Evolutionary conservation across 2,329 filamentous ascomycete species (phyloP).

Genomic region (Sphaerostilbella broomeana): DNA sequence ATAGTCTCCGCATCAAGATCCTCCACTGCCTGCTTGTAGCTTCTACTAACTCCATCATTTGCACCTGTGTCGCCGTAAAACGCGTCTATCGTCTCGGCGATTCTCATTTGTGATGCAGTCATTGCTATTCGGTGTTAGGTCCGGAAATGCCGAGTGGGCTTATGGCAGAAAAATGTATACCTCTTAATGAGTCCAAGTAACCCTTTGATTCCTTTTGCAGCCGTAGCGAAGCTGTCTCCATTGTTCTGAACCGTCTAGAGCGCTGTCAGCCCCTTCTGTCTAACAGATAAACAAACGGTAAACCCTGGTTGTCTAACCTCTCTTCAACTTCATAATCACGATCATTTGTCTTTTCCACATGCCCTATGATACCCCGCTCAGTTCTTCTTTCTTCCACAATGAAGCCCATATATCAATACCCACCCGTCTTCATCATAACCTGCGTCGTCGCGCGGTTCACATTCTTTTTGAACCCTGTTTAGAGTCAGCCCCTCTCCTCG

Average conservation of each 20-base stretch:
- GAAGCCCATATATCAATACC: too few relatives aligned
- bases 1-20: slow-evolving; percentile 97
- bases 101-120: slow-evolving; percentile 98
- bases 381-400: background rate
- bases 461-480: slow-evolving; percentile 64
- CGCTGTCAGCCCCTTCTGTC: slow-evolving; percentile 17
- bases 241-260: slow-evolving; percentile 82
- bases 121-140: slow-evolving; percentile 58
- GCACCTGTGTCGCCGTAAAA: slow-evolving; percentile 97
- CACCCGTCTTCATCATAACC: slow-evolving; percentile 99
- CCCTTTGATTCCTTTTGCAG: slow-evolving; percentile 98
- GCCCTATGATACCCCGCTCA: slow-evolving; percentile 49
- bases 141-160: background rate
- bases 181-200: slow-evolving; percentile 90
- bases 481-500: slow-evolving; percentile 24
- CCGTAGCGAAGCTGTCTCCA: slow-evolving; percentile 88
- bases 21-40: slow-evolving; percentile 97
- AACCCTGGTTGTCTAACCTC: slow-evolving; percentile 44
- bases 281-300: background rate
- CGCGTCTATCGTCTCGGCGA: slow-evolving; percentile 97
- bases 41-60: slow-evolving; percentile 88
- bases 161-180: slow-evolving; percentile 34
- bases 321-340: slow-evolving; percentile 98
- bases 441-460: slow-evolving; percentile 98
- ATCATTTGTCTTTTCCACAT: slow-evolving; percentile 98